These are phyloP conservation scores for Tulasnella sp. DNA, from an alignment of 768 basidiomycete species.

Conservation along the genomic window DNA sequence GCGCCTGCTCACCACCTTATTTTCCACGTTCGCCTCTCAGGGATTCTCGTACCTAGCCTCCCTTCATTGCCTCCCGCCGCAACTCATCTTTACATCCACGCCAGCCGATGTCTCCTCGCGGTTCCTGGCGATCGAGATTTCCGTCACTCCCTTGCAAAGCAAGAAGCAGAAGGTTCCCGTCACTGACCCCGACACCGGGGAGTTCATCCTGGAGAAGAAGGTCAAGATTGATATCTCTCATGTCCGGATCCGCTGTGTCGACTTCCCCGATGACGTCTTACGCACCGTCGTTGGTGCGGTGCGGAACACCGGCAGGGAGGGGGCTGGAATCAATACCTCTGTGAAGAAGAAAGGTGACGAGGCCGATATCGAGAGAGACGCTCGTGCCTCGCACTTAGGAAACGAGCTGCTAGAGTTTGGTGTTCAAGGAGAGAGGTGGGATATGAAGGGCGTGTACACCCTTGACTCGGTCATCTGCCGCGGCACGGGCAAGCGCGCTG, in stretches of 20 bases:
- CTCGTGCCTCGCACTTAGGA: not conserved
- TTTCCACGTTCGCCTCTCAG: constrained; percentile 23
- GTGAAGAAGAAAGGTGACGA: constrained; percentile 9
- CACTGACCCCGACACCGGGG: constrained; percentile 7
- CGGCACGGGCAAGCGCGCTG: constrained; percentile 14
- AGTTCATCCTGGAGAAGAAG: constrained; percentile 17
- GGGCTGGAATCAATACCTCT: constrained; percentile 20
- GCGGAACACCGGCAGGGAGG: constrained; percentile 23
- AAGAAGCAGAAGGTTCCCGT: constrained; percentile 26
- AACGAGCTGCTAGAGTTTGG: constrained; percentile 26
- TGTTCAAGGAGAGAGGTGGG: constrained; percentile 25
- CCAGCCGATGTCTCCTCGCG: constrained; percentile 24
- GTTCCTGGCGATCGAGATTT: constrained; percentile 22
- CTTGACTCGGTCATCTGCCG: constrained; percentile 28
- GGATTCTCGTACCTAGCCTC: constrained; percentile 28
- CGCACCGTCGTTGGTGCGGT: constrained; percentile 24
- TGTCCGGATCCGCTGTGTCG: constrained; percentile 20
- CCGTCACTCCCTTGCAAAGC: constrained; percentile 19
- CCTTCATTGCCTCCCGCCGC: constrained; percentile 27
- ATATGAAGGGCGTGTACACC: constrained; percentile 25
- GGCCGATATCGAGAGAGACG: not conserved
- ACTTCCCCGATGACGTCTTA: constrained; percentile 22
- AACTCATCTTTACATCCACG: constrained; percentile 28
- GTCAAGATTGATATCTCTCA: constrained; percentile 26
- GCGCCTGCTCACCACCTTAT: constrained; percentile 25